phyloP scores from a whole-genome alignment of 2,329 filamentous ascomycete species.

The Xylariaceae sp. region DNA sequence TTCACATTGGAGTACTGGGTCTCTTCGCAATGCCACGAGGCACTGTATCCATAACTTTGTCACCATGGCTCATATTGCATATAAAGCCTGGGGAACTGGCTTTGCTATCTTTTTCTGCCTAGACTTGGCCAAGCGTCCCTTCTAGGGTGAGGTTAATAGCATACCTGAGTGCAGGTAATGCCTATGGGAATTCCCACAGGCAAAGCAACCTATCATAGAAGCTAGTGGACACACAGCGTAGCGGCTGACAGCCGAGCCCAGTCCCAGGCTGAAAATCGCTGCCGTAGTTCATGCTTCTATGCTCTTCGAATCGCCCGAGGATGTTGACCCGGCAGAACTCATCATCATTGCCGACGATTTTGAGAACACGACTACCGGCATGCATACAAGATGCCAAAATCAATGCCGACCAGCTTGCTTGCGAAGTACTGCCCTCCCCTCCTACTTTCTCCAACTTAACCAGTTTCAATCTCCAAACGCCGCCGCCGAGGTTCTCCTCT shows the following conservation, averaged over 20 bases:
- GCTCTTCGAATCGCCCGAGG: conserved; percentile 70
- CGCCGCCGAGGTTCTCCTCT: conserved; percentile 64
- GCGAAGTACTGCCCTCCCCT: conserved; percentile 16
- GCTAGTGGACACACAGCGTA: conserved; percentile 61
- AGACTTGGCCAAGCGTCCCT: too few species aligned
- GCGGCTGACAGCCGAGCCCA: conserved; percentile 26
- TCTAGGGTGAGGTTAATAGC: too few species aligned
- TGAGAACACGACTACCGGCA: conserved; percentile 67
- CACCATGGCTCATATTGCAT: too few species aligned
- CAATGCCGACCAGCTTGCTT: conserved; percentile 29
- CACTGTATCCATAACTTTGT: too few species aligned
- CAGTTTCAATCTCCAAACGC: conserved; percentile 80
- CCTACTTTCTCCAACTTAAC: conserved; percentile 34
- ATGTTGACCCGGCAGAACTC: conserved; percentile 56
- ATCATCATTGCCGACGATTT: conserved; percentile 35
- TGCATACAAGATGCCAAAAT: conserved; percentile 94
- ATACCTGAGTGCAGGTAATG: neutral
- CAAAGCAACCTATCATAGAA: conserved; percentile 71
- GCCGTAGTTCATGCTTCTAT: conserved; percentile 93
- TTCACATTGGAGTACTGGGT: too few species aligned
- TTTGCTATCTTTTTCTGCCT: too few species aligned
- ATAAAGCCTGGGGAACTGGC: too few species aligned
- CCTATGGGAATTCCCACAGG: conserved; percentile 48
- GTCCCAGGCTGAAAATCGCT: conserved; percentile 57
- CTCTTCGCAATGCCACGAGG: too few species aligned